phyloP scores from a whole-genome alignment of 2,329 filamentous ascomycete genomes.

The Exophiala sideris region DNA sequence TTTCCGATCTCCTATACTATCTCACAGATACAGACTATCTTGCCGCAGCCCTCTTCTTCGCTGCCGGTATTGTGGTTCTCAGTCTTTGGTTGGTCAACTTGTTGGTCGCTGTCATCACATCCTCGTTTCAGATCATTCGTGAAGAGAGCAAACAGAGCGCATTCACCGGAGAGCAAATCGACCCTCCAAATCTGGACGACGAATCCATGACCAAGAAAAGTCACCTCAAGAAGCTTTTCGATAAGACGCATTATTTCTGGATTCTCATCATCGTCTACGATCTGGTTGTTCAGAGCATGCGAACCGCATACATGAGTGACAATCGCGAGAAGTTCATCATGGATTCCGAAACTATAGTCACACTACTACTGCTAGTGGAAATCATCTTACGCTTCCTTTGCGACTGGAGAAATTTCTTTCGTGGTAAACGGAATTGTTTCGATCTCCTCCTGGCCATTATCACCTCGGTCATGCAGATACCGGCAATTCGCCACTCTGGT shows the following conservation, averaged over 20 bases:
- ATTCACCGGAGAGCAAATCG: constrained; percentile 72
- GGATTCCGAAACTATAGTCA: constrained; percentile 70
- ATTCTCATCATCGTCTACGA: constrained; percentile 74
- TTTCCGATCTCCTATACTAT: constrained; percentile 90
- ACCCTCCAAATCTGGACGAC: constrained; percentile 33
- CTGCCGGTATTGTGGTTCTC: constrained; percentile 76
- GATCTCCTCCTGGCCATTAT: constrained; percentile 77
- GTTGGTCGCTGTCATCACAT: constrained; percentile 93
- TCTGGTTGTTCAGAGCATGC: constrained; percentile 72
- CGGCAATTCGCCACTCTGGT: constrained; percentile 69
- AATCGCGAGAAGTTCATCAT: constrained; percentile 64
- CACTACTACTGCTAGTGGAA: constrained; percentile 73
- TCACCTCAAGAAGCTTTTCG: constrained; percentile 66
- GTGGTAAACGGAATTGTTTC: constrained; percentile 69
- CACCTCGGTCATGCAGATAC: constrained; percentile 81
- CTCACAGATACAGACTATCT: constrained; percentile 90
- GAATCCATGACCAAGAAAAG: constrained; percentile 31
- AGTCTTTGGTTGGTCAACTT: constrained; percentile 96
- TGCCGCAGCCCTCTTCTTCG: constrained; percentile 73
- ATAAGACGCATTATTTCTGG: constrained; percentile 74
- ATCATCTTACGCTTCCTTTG: constrained; percentile 74
- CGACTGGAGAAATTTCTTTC: constrained; percentile 79
- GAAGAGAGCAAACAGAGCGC: constrained; percentile 94
- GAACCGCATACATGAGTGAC: constrained; percentile 71
- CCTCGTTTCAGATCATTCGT: constrained; percentile 95